Evolutionary conservation across 1,284 basidiomycete genomes (phyloP), one percentile per base, ranked within the genome.

Genomic region (Ustilago loliicola): DNA sequence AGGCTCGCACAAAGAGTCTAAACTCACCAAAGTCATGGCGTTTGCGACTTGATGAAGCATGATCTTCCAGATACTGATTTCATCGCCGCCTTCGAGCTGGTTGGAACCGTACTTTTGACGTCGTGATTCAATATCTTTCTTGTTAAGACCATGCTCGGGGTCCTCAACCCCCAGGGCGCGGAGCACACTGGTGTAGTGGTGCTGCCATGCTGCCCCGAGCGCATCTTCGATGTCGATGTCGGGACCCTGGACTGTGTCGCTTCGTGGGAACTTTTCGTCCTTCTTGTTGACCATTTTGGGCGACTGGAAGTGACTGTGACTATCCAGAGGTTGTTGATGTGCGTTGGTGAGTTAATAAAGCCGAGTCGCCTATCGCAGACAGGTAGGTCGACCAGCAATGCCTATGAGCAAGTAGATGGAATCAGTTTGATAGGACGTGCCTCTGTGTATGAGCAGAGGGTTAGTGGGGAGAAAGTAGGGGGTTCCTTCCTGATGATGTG

Each of bases 41-140:
- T 86, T 86, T n/a, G 83, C 84, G 5, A 86, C 67, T 66, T 86
- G 85, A 52, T 81, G 78, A 23, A 84, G 62, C 27, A 83, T 56
- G 34, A 86, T 86, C 30, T 72, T 73, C 45, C 69, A 60, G 48
- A 78, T 68, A 54, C 77, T 80, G 51, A 84, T 78, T 27, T 81
- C 81, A 29, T 83, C 82, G 30, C 77, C 77, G 47, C 81, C 82
- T 23, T 84, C 79, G 45, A 86, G 81, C 66, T 81, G 69, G 70
- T 86, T 86, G 13, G 70, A 53, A 15, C 85, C 85, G 52, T 82
- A 85, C 54, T 80, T 59, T 45, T 80, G 64, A 4, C 66, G 65
- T 40, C 79, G 76, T 19, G 68, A 29, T 50, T 74, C 72, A 42
- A 80, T 72, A 32, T 80, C 79, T 10, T 65, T 59, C 48, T 77